These are phyloP conservation scores for Nymphaea thermarum DNA, from an alignment of 164 flowering plant species.

Conservation along the genomic window DNA sequence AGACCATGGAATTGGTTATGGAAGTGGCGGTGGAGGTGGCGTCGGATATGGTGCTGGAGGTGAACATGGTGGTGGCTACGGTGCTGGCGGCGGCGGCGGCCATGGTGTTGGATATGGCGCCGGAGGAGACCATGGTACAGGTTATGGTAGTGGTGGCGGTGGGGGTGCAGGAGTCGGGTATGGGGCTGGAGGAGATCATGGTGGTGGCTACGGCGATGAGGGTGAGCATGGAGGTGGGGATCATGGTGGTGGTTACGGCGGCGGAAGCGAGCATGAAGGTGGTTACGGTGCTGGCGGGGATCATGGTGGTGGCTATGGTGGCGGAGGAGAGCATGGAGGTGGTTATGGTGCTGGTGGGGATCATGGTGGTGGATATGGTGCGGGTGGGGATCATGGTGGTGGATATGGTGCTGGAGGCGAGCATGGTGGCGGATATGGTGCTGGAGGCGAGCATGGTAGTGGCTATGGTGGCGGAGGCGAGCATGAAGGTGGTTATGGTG, in stretches of 20 bases:
- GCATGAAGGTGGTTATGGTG: slow-evolving; percentile 3
- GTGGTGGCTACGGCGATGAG: slow-evolving; percentile 3
- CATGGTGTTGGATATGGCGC: slow-evolving; percentile 2
- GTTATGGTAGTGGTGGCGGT: slow-evolving; percentile 18
- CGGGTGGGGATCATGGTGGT: slow-evolving; percentile 24
- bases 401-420: slow-evolving; percentile 15
- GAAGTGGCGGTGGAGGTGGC: slow-evolving; percentile 1
- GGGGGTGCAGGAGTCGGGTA: slow-evolving; percentile 1
- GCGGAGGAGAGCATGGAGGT: neutral
- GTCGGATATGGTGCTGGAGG: slow-evolving; percentile 3
- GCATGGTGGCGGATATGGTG: slow-evolving; percentile 6
- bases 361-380: slow-evolving; percentile 18
- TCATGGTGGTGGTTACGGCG: slow-evolving; percentile 7
- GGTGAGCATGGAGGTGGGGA: slow-evolving; percentile 18
- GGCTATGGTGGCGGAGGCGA: slow-evolving; percentile 6
- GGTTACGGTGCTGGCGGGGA: slow-evolving; percentile 13
- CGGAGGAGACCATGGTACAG: slow-evolving; percentile 11
- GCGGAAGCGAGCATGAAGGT: slow-evolving; percentile 11
- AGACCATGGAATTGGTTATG: neutral
- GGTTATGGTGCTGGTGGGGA: neutral
- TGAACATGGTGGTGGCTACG: slow-evolving; percentile 23
- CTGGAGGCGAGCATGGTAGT: neutral
- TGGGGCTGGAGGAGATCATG: neutral
- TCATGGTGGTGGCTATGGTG: slow-evolving; percentile 19
- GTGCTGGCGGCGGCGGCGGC: slow-evolving; percentile 3